Base-by-base conservation (phyloP, 2,329 filamentous ascomycete genomes). In the Fusarium domesticum region DNA sequence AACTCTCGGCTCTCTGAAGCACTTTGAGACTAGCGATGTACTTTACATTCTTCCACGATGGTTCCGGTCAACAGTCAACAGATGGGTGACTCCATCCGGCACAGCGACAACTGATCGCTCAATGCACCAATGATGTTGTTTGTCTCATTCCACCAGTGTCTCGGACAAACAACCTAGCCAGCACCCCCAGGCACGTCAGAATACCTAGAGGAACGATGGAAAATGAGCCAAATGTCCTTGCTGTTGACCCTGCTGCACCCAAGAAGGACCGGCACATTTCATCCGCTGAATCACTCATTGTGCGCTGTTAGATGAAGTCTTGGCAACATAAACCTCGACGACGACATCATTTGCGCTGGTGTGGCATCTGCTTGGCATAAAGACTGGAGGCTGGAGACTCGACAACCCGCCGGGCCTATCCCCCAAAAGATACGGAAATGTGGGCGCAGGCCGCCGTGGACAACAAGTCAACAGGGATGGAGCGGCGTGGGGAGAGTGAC, bases 1-100 rank as follows among this genome's bases (percentile, higher is more conserved):
- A 40, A 49, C 43, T n/a, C n/a, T n/a, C n/a, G n/a, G n/a, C n/a
- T n/a, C 44, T 34, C 39, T 50, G 48, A 48, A 47, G 44, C 37
- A 28, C 43, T 39, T 37, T 42, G 39, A 45, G 31, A 44, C 16
- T 33, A 33, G 12, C 23, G 23, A 28, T 28, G 14, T 10, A 28
- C 23, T 28, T 12, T 28, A 12, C 23, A 28, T 28, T 28, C 23
- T 28, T 28, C 23, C 7, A 11, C 23, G 14, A 4, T 12, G n/a
- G n/a, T n/a, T n/a, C n/a, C n/a, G n/a, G n/a, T n/a, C 10, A 28
- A 28, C 10, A 28, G 23, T 28, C 23, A 28, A 28, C 23, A 28
- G 7, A 8, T 12, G 23, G 23, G 23, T 23, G 23, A 11, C 23
- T 28, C 23, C 23, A 28, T 28, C 7, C 23, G 23, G 23, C 23